Conservation (phyloP, 495 filamentous ascomycete genomes). For the Hyaloscypha variabilis region DNA sequence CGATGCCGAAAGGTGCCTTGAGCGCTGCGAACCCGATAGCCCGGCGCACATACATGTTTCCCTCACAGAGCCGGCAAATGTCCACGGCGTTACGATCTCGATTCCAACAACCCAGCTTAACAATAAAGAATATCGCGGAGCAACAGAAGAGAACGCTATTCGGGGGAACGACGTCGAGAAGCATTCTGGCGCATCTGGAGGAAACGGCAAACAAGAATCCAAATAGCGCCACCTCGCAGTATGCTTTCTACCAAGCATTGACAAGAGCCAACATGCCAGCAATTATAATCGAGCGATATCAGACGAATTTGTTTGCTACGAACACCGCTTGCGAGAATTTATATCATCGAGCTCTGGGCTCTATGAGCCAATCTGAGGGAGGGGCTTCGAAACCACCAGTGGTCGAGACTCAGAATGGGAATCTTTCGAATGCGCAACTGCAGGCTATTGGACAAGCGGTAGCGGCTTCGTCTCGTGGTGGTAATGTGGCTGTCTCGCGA, state of each 20-base stretch:
- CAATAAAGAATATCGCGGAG: conserved; percentile 24
- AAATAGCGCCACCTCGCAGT: conserved; percentile 80
- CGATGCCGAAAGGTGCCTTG: conserved; percentile 35
- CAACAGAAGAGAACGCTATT: conserved; percentile 29
- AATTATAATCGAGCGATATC: conserved; percentile 87
- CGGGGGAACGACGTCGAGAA: conserved; percentile 39
- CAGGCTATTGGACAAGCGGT: conserved; percentile 88
- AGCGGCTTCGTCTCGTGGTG: conserved; percentile 71
- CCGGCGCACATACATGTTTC: conserved; percentile 29
- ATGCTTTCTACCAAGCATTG: conserved; percentile 91
- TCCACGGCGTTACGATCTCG: conserved; percentile 23
- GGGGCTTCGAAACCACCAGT: conserved; percentile 32
- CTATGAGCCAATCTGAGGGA: conserved; percentile 59
- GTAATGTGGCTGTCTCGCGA: conserved; percentile 59
- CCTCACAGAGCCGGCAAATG: conserved; percentile 22
- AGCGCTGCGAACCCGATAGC: conserved; percentile 42
- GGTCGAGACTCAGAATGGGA: conserved; percentile 14
- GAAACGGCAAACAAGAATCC: conserved; percentile 91
- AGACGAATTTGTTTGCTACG: conserved; percentile 79
- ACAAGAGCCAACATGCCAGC: conserved; percentile 88
- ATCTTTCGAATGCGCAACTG: conserved; percentile 63
- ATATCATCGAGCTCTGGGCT: conserved; percentile 74
- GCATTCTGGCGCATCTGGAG: conserved; percentile 61
- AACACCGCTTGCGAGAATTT: conserved; percentile 72
- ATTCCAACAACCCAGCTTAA: conserved; percentile 16